Percentiles rank a stretch among this genome's conserved stretches.
Conservation (phyloP, 2,329 filamentous ascomycete species). For the Trichoderma harzianum region DNA sequence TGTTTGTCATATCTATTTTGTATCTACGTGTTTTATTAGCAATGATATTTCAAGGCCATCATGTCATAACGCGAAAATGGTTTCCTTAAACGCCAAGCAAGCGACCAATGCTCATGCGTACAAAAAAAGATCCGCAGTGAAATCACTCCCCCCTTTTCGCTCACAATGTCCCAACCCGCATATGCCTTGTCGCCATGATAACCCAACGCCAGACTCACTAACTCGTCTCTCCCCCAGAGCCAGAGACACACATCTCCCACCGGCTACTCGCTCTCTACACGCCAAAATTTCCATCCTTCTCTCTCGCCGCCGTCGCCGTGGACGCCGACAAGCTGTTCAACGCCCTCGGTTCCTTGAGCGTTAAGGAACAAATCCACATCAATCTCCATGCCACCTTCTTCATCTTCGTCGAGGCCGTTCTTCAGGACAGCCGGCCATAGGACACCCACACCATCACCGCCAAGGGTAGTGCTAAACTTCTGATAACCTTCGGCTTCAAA, state of each 20-base stretch:
- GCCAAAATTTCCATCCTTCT: constrained; percentile 87
- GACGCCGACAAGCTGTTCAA: constrained; percentile 84
- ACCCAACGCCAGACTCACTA: neutral
- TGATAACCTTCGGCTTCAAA: constrained; percentile 71
- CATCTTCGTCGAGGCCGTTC: constrained; percentile 75
- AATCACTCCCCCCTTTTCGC: neutral
- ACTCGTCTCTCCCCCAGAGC: neutral
- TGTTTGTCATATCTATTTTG: neutral
- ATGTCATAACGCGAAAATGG: neutral
- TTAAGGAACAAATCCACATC: constrained; percentile 80
- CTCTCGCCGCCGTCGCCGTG: constrained; percentile 63
- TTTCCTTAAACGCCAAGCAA: constrained; percentile 8
- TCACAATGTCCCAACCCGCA: neutral
- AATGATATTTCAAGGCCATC: neutral
- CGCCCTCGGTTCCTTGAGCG: constrained; percentile 77
- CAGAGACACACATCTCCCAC: neutral
- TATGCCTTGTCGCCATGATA: neutral
- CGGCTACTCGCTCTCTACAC: constrained; percentile 49
- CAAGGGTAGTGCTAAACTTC: constrained; percentile 84
- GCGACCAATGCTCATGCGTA: constrained; percentile 10
- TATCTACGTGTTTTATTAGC: constrained; percentile 2
- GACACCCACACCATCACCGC: constrained; percentile 90
- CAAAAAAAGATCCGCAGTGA: neutral
- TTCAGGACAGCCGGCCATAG: constrained; percentile 89
- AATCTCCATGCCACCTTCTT: constrained; percentile 85